Conservation (phyloP, 306 rosid genomes). For the Lotus japonicus region DNA sequence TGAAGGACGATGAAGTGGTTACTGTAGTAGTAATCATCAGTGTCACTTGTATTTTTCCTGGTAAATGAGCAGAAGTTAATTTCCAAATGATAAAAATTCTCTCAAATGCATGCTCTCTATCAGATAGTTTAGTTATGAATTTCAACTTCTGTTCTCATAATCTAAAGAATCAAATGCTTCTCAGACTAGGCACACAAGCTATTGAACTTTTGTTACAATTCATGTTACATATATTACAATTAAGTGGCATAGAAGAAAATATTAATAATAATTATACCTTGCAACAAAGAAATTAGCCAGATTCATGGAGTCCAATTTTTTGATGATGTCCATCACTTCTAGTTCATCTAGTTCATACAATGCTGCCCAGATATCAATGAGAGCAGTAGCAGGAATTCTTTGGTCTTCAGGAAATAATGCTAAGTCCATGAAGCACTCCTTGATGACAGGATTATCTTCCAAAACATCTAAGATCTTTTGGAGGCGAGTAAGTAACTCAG, state of each 20-base stretch:
- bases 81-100: not conserved
- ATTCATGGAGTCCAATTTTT: slow-evolving; percentile 29
- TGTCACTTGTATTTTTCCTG: slow-evolving; percentile 43
- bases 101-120: not conserved
- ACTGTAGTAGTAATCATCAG: slow-evolving; percentile 33
- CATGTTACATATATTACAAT: not conserved
- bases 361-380: slow-evolving; percentile 64
- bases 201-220: too few species aligned
- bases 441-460: slow-evolving; percentile 25
- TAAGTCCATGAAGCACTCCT: slow-evolving; percentile 62
- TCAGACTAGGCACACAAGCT: too few species aligned
- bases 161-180: too few species aligned
- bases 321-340: slow-evolving; percentile 30
- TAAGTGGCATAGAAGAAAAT: not conserved
- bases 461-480: slow-evolving; percentile 46
- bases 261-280: slow-evolving; percentile 31
- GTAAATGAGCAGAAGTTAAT: slow-evolving; percentile 4
- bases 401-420: slow-evolving; percentile 66
- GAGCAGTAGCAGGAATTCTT: slow-evolving; percentile 46
- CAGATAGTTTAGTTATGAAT: not conserved
- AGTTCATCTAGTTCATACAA: slow-evolving; percentile 34
- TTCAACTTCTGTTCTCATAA: not conserved
- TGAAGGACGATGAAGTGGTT: slow-evolving; percentile 46
- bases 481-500: slow-evolving; percentile 33
- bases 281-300: slow-evolving; percentile 39